Conservation (phyloP, 2,329 filamentous ascomycete species). For the Botrytis byssoidea region DNA sequence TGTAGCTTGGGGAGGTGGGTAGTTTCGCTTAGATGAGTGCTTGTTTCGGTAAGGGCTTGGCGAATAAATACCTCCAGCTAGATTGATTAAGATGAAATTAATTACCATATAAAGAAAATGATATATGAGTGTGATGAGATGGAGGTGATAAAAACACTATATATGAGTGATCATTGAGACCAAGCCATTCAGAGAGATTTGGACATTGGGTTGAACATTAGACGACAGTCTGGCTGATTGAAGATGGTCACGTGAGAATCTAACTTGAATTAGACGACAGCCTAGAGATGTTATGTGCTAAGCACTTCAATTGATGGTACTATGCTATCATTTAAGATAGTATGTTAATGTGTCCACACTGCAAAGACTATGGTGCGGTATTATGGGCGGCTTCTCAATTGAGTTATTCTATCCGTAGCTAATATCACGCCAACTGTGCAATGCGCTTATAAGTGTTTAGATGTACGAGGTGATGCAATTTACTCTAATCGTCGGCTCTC, state of each 20-base stretch:
- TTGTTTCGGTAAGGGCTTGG: not conserved
- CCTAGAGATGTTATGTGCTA: not conserved
- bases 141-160: too few relatives aligned
- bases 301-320: not conserved
- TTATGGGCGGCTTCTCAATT: not conserved
- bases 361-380: not conserved
- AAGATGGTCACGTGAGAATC: not conserved
- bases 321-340: not conserved
- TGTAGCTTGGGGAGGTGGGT: not conserved
- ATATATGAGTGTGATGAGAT: not conserved
- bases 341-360: not conserved
- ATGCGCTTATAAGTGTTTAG: not conserved
- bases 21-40: not conserved
- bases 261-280: not conserved
- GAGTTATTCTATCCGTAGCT: not conserved
- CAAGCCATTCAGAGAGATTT: not conserved
- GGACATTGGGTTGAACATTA: not conserved
- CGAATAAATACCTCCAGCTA: not conserved
- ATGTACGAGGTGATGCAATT: not conserved
- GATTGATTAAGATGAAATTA: not conserved
- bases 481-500: too few relatives aligned
- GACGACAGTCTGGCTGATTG: not conserved
- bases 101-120: fast-evolving
- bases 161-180: not conserved
- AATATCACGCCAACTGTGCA: not conserved